Conservation (phyloP, 768 basidiomycete species). For the Suillus decipiens region DNA sequence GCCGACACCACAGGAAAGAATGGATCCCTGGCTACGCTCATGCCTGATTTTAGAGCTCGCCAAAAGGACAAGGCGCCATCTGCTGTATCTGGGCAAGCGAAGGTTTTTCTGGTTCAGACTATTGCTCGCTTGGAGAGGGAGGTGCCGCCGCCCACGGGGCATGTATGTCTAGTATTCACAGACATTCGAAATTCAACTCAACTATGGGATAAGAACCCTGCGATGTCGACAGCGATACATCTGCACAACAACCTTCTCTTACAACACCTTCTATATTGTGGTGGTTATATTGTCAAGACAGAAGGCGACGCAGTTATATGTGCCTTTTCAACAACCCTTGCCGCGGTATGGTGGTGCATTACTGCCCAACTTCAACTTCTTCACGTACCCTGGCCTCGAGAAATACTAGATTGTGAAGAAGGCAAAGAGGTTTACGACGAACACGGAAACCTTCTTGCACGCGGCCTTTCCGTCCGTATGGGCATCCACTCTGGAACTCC, state of each 20-base stretch:
- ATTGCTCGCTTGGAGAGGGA: constrained; percentile 71
- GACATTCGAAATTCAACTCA: constrained; percentile 97
- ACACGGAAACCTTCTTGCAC: constrained; percentile 67
- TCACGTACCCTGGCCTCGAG: constrained; percentile 85
- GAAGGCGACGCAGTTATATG: constrained; percentile 99
- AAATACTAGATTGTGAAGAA: constrained; percentile 91
- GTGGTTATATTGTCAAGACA: constrained; percentile 98
- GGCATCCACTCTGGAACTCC: constrained; percentile 94
- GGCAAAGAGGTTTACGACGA: constrained; percentile 76
- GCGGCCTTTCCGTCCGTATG: constrained; percentile 97
- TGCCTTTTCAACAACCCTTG: constrained; percentile 88
- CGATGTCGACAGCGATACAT: constrained; percentile 92
- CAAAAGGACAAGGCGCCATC: constrained; percentile 83
- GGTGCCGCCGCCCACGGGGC: constrained; percentile 81
- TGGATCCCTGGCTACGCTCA: constrained; percentile 80
- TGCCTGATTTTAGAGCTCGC: constrained; percentile 73
- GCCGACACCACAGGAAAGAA: constrained; percentile 80
- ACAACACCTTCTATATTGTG: constrained; percentile 75
- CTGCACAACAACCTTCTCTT: constrained; percentile 74
- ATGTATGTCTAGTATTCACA: constrained; percentile 93
- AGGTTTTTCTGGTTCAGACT: constrained; percentile 52
- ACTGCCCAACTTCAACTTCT: constrained; percentile 83
- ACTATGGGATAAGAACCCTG: constrained; percentile 62
- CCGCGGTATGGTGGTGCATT: constrained; percentile 91
- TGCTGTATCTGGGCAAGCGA: constrained; percentile 89